Conservation (phyloP, 805 yeast genomes). For the Lipomyces oligophaga region DNA sequence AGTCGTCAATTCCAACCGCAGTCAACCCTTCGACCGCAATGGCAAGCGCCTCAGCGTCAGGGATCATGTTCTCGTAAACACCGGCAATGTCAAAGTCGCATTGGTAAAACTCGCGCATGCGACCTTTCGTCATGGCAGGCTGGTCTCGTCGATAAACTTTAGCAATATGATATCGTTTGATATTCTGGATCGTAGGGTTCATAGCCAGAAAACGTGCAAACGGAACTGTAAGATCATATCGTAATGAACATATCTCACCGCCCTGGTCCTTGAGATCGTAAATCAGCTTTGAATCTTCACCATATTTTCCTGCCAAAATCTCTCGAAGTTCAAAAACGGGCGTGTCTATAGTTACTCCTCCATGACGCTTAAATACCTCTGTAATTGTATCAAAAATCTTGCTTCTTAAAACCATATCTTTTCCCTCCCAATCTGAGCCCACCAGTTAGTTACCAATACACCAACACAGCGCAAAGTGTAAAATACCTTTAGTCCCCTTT, state of each 20-base stretch:
- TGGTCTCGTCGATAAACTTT: conserved; percentile 98
- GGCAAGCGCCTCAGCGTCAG: conserved; percentile 86
- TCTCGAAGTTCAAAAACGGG: conserved; percentile 97
- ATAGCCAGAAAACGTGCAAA: conserved; percentile 96
- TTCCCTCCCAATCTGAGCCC: conserved; percentile 83
- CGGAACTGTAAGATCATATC: conserved; percentile 97
- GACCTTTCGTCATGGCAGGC: conserved; percentile 99
- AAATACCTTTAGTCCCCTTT: conserved; percentile 56
- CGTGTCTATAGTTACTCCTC: conserved; percentile 97
- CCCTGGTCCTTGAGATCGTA: conserved; percentile 98
- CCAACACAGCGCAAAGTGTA: neutral
- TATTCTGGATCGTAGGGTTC: conserved; percentile 75
- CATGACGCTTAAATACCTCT: conserved; percentile 82
- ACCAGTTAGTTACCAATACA: neutral
- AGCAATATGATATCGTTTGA: conserved; percentile 95
- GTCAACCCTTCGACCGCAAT: conserved; percentile 80
- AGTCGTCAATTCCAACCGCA: conserved; percentile 78
- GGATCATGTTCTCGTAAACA: conserved; percentile 85
- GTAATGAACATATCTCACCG: conserved; percentile 90
- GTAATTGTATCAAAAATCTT: conserved; percentile 75
- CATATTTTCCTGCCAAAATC: conserved; percentile 93
- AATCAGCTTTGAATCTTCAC: conserved; percentile 95
- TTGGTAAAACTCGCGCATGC: conserved; percentile 99
- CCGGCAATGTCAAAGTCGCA: conserved; percentile 99
- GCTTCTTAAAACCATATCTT: conserved; percentile 92